Conservation (phyloP, 2,329 filamentous ascomycete genomes). For the Beauveria varroae region DNA sequence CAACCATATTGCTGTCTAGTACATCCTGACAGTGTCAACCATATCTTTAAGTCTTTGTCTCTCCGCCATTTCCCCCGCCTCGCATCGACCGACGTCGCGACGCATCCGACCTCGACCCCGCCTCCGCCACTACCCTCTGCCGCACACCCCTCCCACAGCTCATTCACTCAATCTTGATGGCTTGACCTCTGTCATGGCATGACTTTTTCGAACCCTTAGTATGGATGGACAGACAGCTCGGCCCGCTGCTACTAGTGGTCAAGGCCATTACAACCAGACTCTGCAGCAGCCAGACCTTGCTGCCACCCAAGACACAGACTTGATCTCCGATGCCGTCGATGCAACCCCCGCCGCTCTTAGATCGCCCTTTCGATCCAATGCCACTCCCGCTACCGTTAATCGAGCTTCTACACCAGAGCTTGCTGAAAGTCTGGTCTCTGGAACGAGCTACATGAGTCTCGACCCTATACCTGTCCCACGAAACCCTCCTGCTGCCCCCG, state of each 20-base stretch:
- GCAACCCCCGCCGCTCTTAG: neutral
- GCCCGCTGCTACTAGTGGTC: neutral
- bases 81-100: neutral
- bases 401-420: slow-evolving; percentile 7
- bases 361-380: slow-evolving; percentile 5
- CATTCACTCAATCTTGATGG: neutral
- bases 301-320: neutral
- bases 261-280: neutral
- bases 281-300: neutral
- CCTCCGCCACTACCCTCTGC: neutral
- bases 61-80: neutral
- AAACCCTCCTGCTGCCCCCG: slow-evolving; percentile 22
- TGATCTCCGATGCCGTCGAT: slow-evolving; percentile 2
- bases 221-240: slow-evolving; percentile 10
- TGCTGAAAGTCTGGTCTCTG: neutral
- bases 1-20: neutral
- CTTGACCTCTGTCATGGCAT: slow-evolving; percentile 8
- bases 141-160: neutral
- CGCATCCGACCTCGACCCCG: neutral
- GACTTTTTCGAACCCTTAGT: neutral
- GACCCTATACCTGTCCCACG: neutral
- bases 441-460: neutral
- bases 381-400: neutral
- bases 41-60: neutral
- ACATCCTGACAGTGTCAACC: neutral